Evolutionary conservation across 768 basidiomycete species (phyloP).

Genomic region (Clitopilus passeckerianus): DNA sequence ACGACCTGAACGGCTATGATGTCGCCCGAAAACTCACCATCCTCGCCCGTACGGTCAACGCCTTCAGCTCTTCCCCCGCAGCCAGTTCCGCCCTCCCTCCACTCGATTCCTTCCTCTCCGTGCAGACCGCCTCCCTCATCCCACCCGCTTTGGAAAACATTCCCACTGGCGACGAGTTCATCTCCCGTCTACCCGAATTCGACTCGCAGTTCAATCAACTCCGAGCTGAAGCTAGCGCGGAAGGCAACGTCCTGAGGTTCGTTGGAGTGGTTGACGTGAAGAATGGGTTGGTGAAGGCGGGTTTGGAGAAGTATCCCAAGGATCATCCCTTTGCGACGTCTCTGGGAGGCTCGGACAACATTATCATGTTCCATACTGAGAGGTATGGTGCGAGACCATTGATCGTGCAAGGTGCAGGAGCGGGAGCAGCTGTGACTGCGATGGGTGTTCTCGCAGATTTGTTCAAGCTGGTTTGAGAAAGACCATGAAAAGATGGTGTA

Average conservation of each 20-base stretch:
- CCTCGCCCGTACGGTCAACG: slow-evolving; percentile 73
- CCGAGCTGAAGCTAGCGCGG: slow-evolving; percentile 70
- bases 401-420: slow-evolving; percentile 93
- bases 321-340: slow-evolving; percentile 95
- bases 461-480: slow-evolving; percentile 45
- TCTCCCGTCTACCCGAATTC: slow-evolving; percentile 73
- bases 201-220: slow-evolving; percentile 76
- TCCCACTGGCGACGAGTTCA: slow-evolving; percentile 76
- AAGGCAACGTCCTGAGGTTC: slow-evolving; percentile 85
- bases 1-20: slow-evolving; percentile 95
- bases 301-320: slow-evolving; percentile 80
- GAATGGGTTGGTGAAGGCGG: slow-evolving; percentile 71
- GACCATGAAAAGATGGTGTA: not conserved
- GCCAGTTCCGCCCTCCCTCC: slow-evolving; percentile 32
- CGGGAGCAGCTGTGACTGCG: slow-evolving; percentile 96
- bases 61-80: slow-evolving; percentile 21
- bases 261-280: slow-evolving; percentile 90
- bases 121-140: slow-evolving; percentile 82
- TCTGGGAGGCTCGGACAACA: slow-evolving; percentile 95
- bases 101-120: slow-evolving; percentile 79
- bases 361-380: slow-evolving; percentile 95
- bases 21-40: slow-evolving; percentile 97
- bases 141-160: slow-evolving; percentile 67
- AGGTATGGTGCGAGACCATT: slow-evolving; percentile 86
- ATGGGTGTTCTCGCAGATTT: slow-evolving; percentile 96